These are phyloP conservation scores for Vigna trinervia DNA, from an alignment of 306 rosid genomes.

Conservation along the genomic window DNA sequence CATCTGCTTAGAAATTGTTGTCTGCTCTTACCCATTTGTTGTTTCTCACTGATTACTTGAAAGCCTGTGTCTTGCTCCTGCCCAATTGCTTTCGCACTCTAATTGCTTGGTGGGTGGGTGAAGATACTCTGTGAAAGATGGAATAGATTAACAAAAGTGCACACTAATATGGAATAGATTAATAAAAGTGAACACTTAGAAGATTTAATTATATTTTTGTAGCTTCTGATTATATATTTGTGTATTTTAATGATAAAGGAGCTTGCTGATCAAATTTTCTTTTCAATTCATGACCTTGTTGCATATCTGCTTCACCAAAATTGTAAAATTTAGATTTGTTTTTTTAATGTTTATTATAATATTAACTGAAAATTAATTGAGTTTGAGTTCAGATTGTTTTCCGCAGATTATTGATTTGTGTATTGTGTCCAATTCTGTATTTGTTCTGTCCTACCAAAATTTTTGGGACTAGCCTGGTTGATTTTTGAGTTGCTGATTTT, in stretches of 20 bases:
- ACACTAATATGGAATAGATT: neutral
- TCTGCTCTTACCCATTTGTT: slow-evolving; percentile 2
- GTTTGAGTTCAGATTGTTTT: slow-evolving; percentile 8
- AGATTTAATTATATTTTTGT: neutral
- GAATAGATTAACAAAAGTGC: neutral
- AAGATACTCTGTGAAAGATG: neutral
- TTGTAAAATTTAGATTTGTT: slow-evolving; percentile 21
- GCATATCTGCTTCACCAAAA: neutral
- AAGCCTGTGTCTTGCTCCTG: neutral
- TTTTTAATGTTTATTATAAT: neutral
- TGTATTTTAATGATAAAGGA: slow-evolving; percentile 9
- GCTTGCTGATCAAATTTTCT: slow-evolving; percentile 1
- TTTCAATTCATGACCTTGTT: slow-evolving; percentile 1
- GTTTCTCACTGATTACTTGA: slow-evolving; percentile 1
- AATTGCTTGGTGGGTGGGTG: slow-evolving; percentile 35
- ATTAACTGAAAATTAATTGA: neutral
- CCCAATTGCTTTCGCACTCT: neutral
- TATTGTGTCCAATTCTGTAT: neutral
- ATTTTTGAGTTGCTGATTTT: neutral
- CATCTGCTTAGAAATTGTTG: neutral
- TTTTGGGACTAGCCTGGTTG: slow-evolving; percentile 12
- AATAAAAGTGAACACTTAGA: neutral
- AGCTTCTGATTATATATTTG: slow-evolving; percentile 1
- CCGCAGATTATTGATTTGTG: slow-evolving; percentile 1
- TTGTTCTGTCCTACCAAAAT: neutral